Conservation (phyloP, 2,329 filamentous ascomycete genomes). For the Fusarium kyushuense region DNA sequence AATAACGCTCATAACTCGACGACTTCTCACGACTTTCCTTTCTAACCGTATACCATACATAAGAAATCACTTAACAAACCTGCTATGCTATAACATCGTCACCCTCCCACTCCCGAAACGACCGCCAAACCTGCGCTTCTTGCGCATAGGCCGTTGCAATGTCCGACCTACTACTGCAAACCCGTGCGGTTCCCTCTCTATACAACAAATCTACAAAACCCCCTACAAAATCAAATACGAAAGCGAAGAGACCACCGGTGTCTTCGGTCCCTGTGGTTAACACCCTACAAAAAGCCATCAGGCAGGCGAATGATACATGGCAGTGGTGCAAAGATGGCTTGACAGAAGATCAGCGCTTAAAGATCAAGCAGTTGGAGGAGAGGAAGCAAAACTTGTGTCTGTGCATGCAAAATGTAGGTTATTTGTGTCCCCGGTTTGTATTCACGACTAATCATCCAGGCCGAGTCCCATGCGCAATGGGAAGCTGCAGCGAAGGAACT, state of each 20-base stretch:
- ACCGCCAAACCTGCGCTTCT: slow-evolving; percentile 26
- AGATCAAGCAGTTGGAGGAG: slow-evolving; percentile 63
- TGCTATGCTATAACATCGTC: slow-evolving; percentile 36
- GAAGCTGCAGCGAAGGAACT: slow-evolving; percentile 79
- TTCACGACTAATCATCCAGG: slow-evolving; percentile 58
- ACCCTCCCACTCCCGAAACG: slow-evolving; percentile 1
- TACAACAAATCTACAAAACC: slow-evolving; percentile 37
- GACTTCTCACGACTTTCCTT: neutral
- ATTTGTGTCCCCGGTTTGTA: neutral
- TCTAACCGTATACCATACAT: neutral
- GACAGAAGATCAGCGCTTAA: slow-evolving; percentile 62
- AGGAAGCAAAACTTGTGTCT: slow-evolving; percentile 72
- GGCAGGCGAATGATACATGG: slow-evolving; percentile 57
- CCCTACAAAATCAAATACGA: slow-evolving; percentile 41
- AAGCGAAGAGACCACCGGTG: slow-evolving; percentile 39
- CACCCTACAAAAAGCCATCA: slow-evolving; percentile 52
- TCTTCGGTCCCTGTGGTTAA: slow-evolving; percentile 39
- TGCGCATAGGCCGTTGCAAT: slow-evolving; percentile 33
- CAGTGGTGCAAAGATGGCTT: slow-evolving; percentile 66
- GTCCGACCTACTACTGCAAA: slow-evolving; percentile 48
- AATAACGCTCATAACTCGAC: slow-evolving; percentile 11
- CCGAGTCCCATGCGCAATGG: slow-evolving; percentile 79
- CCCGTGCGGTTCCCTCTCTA: slow-evolving; percentile 39
- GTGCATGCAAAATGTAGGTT: slow-evolving; percentile 73
- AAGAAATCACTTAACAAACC: neutral